phyloP scores from a whole-genome alignment of 2,329 filamentous ascomycete genomes.

The Colletotrichum higginsianum region DNA sequence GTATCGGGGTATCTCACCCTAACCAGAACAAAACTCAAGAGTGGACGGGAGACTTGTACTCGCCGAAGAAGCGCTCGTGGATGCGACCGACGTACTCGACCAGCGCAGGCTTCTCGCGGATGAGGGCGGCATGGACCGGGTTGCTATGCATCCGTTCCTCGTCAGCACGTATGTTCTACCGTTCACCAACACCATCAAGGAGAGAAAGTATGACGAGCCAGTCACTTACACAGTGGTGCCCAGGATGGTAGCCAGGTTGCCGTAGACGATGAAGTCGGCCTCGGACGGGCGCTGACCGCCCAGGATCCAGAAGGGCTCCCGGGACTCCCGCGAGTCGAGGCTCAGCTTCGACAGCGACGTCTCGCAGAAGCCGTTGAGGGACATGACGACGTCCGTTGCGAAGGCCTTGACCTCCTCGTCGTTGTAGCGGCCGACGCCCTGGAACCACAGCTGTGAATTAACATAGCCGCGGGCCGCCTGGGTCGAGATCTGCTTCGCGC shows the following conservation, averaged over 20 bases:
- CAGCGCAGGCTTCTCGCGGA: conserved; percentile 40
- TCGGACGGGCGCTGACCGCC: conserved; percentile 45
- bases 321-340: conserved; percentile 23
- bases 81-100: conserved; percentile 41
- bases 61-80: conserved; percentile 40
- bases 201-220: neutral
- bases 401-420: conserved; percentile 43
- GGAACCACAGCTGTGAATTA: conserved; percentile 44
- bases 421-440: conserved; percentile 44
- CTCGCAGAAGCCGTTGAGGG: conserved; percentile 42
- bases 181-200: neutral
- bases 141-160: conserved; percentile 1
- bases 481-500: conserved; percentile 41
- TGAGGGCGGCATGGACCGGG: conserved; percentile 39
- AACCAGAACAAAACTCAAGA: conserved; percentile 23
- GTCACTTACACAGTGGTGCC: conserved; percentile 40
- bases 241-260: conserved; percentile 38
- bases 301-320: conserved; percentile 46
- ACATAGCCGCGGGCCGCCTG: conserved; percentile 36
- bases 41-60: conserved; percentile 40
- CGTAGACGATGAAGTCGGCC: conserved; percentile 44
- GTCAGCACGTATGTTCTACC: conserved; percentile 1
- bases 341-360: conserved; percentile 35
- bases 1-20: conserved; percentile 39
- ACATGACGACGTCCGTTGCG: conserved; percentile 42